These are phyloP conservation scores for Rhizopus microsporus DNA, from an alignment of 371 early-diverging fungal genomes.

Conservation along the genomic window DNA sequence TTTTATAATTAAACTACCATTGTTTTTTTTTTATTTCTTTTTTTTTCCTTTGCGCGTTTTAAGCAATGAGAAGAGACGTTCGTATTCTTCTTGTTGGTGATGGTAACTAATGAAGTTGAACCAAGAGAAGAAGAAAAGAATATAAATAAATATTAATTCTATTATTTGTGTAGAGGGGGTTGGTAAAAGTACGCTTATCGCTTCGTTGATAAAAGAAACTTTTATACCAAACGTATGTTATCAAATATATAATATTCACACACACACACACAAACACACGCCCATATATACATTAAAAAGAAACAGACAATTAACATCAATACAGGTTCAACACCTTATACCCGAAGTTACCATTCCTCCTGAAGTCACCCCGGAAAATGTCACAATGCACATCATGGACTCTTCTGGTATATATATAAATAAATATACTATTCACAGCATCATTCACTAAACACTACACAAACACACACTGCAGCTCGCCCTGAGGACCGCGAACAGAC, in stretches of 20 bases:
- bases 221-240: conserved; percentile 86
- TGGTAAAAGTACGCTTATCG: conserved; percentile 96
- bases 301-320: conserved; percentile 2
- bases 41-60: too few species aligned
- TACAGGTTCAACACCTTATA: conserved; percentile 92
- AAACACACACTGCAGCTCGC: conserved; percentile 55
- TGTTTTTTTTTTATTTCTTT: too few species aligned
- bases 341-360: conserved; percentile 98
- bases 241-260: background rate
- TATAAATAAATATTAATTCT: background rate
- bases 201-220: conserved; percentile 92
- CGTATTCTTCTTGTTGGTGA: conserved; percentile 90
- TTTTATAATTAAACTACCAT: too few species aligned
- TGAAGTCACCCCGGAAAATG: conserved; percentile 94
- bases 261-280: too few species aligned
- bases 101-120: conserved; percentile 70
- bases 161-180: conserved; percentile 70
- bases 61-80: conserved; percentile 83
- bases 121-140: background rate
- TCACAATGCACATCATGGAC: conserved; percentile 95
- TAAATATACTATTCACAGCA: conserved; percentile 1
- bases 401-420: conserved; percentile 69
- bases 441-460: background rate
- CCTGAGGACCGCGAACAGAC: conserved; percentile 85
- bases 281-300: background rate